These are phyloP conservation scores for Pseudogymnoascus sp. DNA, from an alignment of 2,329 filamentous ascomycete genomes.

Conservation along the genomic window DNA sequence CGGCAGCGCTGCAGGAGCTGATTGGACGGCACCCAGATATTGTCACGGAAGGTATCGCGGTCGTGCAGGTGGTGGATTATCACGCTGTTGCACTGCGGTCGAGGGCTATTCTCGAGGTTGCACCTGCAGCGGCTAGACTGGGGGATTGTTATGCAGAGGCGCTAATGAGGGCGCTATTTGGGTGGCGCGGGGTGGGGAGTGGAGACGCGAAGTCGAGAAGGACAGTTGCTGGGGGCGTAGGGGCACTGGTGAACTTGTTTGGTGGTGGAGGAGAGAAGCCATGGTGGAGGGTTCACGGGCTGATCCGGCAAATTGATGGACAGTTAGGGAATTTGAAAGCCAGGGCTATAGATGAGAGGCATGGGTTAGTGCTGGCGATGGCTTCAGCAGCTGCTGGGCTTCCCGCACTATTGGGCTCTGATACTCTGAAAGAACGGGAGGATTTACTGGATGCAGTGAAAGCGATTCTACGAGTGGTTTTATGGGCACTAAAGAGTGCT, in stretches of 20 bases:
- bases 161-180: conserved; percentile 61
- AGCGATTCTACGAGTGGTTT: background rate
- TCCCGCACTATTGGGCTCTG: background rate
- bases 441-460: background rate
- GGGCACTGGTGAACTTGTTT: conserved; percentile 37
- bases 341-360: conserved; percentile 60
- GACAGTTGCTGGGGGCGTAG: conserved; percentile 62
- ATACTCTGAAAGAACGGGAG: background rate
- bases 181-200: conserved; percentile 84
- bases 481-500: background rate
- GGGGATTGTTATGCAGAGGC: conserved; percentile 58
- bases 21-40: conserved; percentile 87
- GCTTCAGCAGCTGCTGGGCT: conserved; percentile 44
- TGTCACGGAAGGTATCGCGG: conserved; percentile 68
- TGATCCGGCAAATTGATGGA: conserved; percentile 36
- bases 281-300: conserved; percentile 26
- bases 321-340: conserved; percentile 40
- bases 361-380: conserved; percentile 57
- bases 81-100: conserved; percentile 84
- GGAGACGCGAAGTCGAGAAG: conserved; percentile 66
- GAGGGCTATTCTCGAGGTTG: conserved; percentile 71
- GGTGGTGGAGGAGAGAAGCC: background rate
- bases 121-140: conserved; percentile 58
- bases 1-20: conserved; percentile 87
- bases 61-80: conserved; percentile 89